Conservation (phyloP, 306 rosid genomes). For the Fragaria iinumae region DNA sequence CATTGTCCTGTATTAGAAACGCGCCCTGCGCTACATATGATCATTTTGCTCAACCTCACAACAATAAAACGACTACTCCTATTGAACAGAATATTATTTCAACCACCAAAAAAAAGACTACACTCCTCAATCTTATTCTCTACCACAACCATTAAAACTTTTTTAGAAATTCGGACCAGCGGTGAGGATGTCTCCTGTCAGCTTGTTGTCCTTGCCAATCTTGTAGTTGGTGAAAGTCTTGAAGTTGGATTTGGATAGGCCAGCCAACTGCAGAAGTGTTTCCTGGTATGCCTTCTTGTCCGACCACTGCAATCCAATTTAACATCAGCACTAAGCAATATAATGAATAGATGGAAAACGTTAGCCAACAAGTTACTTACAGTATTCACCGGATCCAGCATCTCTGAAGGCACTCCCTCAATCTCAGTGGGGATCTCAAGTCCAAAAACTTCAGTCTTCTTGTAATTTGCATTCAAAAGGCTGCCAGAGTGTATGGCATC, state of each 20-base stretch:
- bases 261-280: constrained; percentile 59
- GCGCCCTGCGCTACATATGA: not conserved
- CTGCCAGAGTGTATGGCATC: constrained; percentile 79
- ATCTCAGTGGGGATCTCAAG: constrained; percentile 65
- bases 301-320: not conserved
- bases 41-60: not conserved
- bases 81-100: not conserved
- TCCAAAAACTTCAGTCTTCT: constrained; percentile 65
- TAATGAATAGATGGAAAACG: not conserved
- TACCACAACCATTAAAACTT: not conserved
- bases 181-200: constrained; percentile 77
- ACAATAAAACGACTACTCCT: not conserved
- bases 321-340: not conserved
- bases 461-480: constrained; percentile 50
- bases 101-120: not conserved
- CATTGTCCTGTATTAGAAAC: not conserved
- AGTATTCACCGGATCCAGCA: constrained; percentile 64
- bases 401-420: constrained; percentile 80
- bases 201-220: constrained; percentile 56
- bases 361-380: constrained; percentile 38
- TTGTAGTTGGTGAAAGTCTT: constrained; percentile 59
- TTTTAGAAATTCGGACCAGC: constrained; percentile 64
- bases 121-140: not conserved
- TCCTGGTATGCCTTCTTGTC: constrained; percentile 42
- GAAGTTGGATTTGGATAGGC: constrained; percentile 68